Base-by-base conservation (phyloP, 1,139 yeast genomes). In the Magnusiomyces suaveolens region DNA sequence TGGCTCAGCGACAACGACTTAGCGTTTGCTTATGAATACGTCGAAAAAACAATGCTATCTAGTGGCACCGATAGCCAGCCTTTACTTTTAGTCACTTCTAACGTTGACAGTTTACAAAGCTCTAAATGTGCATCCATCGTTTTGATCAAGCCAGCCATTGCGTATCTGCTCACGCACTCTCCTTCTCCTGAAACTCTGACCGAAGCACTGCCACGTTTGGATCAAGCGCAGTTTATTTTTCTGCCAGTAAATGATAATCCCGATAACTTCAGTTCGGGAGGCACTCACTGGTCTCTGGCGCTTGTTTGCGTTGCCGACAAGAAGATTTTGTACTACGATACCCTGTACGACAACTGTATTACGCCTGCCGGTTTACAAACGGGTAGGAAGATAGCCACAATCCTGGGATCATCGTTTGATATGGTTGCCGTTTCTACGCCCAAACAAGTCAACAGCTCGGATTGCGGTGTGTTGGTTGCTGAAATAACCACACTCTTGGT, bases 1-100 rank as follows among this genome's bases (percentile, higher is more conserved):
- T 85, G 94, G 94, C 69, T 86, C 36, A 83, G 82, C 62, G 94
- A 85, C 63, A 83, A 83, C 62, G 80, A 83, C 59, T 77, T 86
- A 43, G 73, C 86, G 0, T 78, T 84, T 56, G 68, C 83, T 25
- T 84, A 76, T 66, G 89, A 83, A 64, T 74, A 77, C 59, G 67
- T 86, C n/a, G 76, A 75, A 56, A 64, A 71, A 63, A 55, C 60
- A 26, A 41, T 51, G 46, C 54, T 60, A 43, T 33, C 52, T 32
- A 43, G 55, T 20, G 12, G 12, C 14, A 32, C 36, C 14, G 36
- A 8, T 32, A 26, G 50, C 23, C 52, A 52, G 2, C 36, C 59
- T 23, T 38, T 18, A 16, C 20, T 16, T n/a, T 16, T 16, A 8
- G n/a, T n/a, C 18, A 38, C n/a, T 6, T 16, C n/a, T 16, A 38